These are phyloP conservation scores for Asclepias syriaca DNA, from an alignment of 257 asterid species.

Conservation along the genomic window DNA sequence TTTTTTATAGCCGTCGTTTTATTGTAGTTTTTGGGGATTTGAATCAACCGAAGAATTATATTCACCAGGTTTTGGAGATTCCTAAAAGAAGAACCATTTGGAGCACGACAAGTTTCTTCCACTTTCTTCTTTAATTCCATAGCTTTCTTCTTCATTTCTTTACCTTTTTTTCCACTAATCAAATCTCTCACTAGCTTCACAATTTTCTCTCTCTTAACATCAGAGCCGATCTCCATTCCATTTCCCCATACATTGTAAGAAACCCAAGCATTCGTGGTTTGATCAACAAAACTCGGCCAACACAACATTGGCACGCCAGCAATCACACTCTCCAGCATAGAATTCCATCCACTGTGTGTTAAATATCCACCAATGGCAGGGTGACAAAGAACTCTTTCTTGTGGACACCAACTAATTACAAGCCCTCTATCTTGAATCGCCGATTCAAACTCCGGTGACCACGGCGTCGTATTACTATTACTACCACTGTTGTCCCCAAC, in stretches of 20 bases:
- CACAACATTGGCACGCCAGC: slow-evolving; percentile 31
- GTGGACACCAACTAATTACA: slow-evolving; percentile 27
- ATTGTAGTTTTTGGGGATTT: no score
- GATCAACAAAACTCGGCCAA: slow-evolving; percentile 27
- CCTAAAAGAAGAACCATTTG: slow-evolving; percentile 16
- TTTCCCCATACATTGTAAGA: slow-evolving; percentile 16
- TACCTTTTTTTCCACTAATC: slow-evolving; percentile 20
- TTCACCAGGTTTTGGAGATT: slow-evolving; percentile 22
- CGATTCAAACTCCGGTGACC: slow-evolving; percentile 10
- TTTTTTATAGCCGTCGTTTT: no score
- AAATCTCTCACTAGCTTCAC: slow-evolving; percentile 16
- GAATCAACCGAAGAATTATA: neutral
- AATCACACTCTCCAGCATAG: slow-evolving; percentile 18
- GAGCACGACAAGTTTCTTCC: slow-evolving; percentile 5
- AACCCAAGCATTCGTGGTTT: slow-evolving; percentile 24
- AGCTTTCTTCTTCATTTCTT: slow-evolving; percentile 18
- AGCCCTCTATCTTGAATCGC: slow-evolving; percentile 17
- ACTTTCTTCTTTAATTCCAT: slow-evolving; percentile 21
- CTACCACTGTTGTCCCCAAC: neutral
- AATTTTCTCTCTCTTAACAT: slow-evolving; percentile 15
- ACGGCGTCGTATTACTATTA: neutral
- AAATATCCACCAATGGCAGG: slow-evolving; percentile 27
- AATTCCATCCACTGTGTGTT: slow-evolving; percentile 29
- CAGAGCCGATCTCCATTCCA: slow-evolving; percentile 16
- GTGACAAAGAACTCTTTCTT: slow-evolving; percentile 27